Base-by-base conservation (phyloP, 352 stramenopile species). In the Phytopythium chamaehyphon region DNA sequence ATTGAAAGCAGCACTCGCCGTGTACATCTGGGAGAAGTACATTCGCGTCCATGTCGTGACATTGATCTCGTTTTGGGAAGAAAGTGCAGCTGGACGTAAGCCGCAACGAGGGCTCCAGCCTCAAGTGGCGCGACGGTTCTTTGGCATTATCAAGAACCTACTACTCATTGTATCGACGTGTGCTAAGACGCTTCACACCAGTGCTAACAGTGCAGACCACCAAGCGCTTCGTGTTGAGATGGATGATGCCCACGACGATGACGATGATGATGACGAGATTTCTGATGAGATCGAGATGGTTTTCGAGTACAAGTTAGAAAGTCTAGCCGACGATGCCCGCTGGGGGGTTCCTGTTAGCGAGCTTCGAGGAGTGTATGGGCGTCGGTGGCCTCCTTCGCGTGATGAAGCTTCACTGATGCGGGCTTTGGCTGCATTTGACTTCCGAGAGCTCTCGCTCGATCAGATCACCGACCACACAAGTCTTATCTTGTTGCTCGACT, bases 21-120 rank as follows among this genome's bases (percentile, higher is more conserved):
- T 79, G 26, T 69, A 88, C 50, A 72, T 94, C 57, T 94, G 83
- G 83, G 83, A 94, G 38, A 73, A 59, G 59, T 92, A 90, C 37
- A 83, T 94, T 42, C 81, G 82, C 22, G 69, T 86, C 2, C 83
- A 94, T 53, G 79, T 94, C 6, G 69, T 86, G 44, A 90, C 83
- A 38, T 64, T 94, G 11, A 75, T 92, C 35, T 83, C 68, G 10
- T 94, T 89, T 60, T 94, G 81, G 81, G 77, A 92, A 51, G 81
- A 94, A 45, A 88, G 73, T 49, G 80, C 79, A 21, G 64, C 64
- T 3, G 83, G 81, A 21, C 65, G 66, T 19, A 90, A 86, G 23
- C 69, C 77, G 0, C 73, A 88, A 53, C 74, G 80, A 35, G 82
- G 79, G 14, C 62, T 94, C 14, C 78, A 94, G 47, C 81, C 83